These are phyloP conservation scores for Excoecaria agallocha DNA, from an alignment of 345 rosid genomes.

Conservation along the genomic window DNA sequence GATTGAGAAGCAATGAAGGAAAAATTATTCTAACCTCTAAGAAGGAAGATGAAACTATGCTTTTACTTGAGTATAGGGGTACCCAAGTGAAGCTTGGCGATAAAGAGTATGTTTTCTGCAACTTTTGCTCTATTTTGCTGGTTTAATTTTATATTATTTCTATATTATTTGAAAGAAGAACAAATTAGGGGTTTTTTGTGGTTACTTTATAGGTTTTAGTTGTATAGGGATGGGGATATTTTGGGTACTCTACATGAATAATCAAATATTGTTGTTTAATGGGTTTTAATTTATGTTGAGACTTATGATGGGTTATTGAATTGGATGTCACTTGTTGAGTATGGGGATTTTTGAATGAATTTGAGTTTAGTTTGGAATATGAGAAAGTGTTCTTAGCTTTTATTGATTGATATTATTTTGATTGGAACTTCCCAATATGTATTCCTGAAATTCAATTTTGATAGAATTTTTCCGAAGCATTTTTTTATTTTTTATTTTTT, in stretches of 20 bases:
- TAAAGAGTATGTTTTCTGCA: slow-evolving; percentile 48
- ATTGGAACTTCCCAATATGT: too few relatives aligned
- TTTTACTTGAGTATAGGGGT: slow-evolving; percentile 79
- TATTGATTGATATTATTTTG: neutral
- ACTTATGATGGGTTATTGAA: too few relatives aligned
- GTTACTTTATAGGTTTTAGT: slow-evolving; percentile 51
- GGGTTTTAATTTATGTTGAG: neutral
- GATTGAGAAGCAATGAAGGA: slow-evolving; percentile 57
- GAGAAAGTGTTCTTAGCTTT: too few relatives aligned
- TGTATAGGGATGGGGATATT: slow-evolving; percentile 74
- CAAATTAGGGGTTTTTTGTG: neutral
- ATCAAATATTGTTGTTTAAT: neutral
- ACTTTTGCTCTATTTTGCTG: neutral
- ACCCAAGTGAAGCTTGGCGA: slow-evolving; percentile 80
- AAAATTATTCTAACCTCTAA: slow-evolving; percentile 55
- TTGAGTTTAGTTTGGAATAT: too few relatives aligned
- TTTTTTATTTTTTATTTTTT: too few relatives aligned
- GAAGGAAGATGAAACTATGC: slow-evolving; percentile 87
- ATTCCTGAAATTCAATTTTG: too few relatives aligned
- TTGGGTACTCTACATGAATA: slow-evolving; percentile 73
- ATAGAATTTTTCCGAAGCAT: too few relatives aligned
- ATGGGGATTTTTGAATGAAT: too few relatives aligned
- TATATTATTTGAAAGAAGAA: neutral
- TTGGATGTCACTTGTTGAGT: too few relatives aligned
- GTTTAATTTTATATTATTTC: neutral